Percentiles rank a stretch among this genome's conserved stretches.
These are phyloP conservation scores for Atkinsonella hypoxylon DNA, from an alignment of 2,329 filamentous ascomycete species.

Conservation along the genomic window DNA sequence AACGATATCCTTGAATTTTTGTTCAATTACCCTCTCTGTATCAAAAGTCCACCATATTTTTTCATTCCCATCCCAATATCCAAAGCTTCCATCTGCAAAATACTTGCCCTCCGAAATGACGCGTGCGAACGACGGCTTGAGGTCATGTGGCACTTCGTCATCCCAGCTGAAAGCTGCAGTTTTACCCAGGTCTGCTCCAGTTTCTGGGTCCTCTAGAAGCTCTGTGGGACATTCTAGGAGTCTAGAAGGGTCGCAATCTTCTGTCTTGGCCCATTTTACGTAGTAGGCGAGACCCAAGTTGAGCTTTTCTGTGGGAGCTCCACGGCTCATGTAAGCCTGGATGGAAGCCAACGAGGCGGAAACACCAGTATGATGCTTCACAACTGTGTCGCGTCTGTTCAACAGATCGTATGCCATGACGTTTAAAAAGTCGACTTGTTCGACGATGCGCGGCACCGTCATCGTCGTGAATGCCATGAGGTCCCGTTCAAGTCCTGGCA, in stretches of 20 bases:
- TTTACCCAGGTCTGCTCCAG: conserved; percentile 44
- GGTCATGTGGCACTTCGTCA: conserved; percentile 38
- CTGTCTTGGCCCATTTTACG: conserved; percentile 50
- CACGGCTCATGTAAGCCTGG: conserved; percentile 45
- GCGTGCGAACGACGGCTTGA: conserved; percentile 43
- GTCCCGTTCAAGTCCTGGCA: conserved; percentile 51
- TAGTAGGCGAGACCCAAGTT: conserved; percentile 58
- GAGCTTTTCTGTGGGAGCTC: conserved; percentile 37
- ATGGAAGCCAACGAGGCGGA: conserved; percentile 40
- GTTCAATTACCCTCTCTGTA: conserved; percentile 43
- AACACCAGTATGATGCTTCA: conserved; percentile 55
- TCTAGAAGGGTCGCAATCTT: conserved; percentile 25
- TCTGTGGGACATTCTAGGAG: conserved; percentile 43
- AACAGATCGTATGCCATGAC: conserved; percentile 59
- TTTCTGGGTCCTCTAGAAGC: conserved; percentile 43
- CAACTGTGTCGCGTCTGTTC: conserved; percentile 53
- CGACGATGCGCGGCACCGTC: conserved; percentile 45
- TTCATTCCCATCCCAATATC: conserved; percentile 50
- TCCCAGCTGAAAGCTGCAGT: conserved; percentile 50
- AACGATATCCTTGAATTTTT: conserved; percentile 52
- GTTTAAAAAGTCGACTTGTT: conserved; percentile 55
- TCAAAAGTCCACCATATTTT: conserved; percentile 67
- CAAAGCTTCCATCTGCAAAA: conserved; percentile 51
- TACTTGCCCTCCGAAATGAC: conserved; percentile 41
- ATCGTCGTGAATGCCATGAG: conserved; percentile 54